Percentiles rank a stretch among this genome's conserved stretches.
These are phyloP conservation scores for Jatropha curcas DNA, from an alignment of 345 rosid species.

Conservation along the genomic window DNA sequence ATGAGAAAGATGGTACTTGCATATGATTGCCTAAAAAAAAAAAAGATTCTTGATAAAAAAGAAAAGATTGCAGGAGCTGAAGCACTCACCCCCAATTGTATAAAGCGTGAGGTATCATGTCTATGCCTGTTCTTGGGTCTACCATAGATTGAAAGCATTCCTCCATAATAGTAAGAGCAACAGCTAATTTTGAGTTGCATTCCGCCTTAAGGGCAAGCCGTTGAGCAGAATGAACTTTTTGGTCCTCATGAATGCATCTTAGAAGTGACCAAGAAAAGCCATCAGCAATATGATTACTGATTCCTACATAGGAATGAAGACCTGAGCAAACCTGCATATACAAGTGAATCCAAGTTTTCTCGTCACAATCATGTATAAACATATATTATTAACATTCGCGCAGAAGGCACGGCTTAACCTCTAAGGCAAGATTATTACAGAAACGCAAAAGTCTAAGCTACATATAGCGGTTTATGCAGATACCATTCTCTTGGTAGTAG, in stretches of 20 bases:
- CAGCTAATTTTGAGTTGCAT: slow-evolving; percentile 89
- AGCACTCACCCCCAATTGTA: slow-evolving; percentile 82
- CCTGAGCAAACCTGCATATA: slow-evolving; percentile 58
- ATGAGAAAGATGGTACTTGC: neutral
- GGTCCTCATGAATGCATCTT: slow-evolving; percentile 81
- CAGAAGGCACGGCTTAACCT: neutral
- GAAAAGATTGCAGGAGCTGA: neutral
- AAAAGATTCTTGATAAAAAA: no score
- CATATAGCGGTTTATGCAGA: neutral
- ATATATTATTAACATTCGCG: neutral
- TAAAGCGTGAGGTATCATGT: slow-evolving; percentile 88
- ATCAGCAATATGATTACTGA: slow-evolving; percentile 48
- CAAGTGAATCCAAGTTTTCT: slow-evolving; percentile 21
- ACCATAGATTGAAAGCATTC: slow-evolving; percentile 94
- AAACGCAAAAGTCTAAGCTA: neutral
- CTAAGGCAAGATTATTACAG: neutral
- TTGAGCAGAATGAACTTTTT: slow-evolving; percentile 68
- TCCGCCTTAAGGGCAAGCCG: slow-evolving; percentile 80
- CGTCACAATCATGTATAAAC: slow-evolving; percentile 11
- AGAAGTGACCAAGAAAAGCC: slow-evolving; percentile 79
- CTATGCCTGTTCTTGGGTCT: slow-evolving; percentile 89
- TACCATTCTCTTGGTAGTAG: neutral
- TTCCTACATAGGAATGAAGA: slow-evolving; percentile 77
- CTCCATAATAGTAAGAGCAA: slow-evolving; percentile 91
- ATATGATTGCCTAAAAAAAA: neutral